Evolutionary conservation across 768 basidiomycete genomes (phyloP).

Genomic region (Xerocomellus amylosporus): DNA sequence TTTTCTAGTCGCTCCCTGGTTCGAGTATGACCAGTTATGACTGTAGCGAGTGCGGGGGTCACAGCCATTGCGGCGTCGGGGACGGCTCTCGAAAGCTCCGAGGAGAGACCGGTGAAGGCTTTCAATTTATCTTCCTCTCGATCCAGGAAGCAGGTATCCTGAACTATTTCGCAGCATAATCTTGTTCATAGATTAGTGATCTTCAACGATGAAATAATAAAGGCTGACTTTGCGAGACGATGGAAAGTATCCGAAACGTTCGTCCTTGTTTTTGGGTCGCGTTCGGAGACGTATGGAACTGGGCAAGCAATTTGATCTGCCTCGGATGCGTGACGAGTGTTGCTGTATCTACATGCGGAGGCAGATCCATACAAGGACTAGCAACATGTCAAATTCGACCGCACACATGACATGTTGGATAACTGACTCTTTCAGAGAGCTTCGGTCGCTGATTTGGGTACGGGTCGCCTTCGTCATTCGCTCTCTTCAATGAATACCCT

Average conservation of each 20-base stretch:
- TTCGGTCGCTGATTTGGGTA: constrained; percentile 30
- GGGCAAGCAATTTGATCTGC: constrained; percentile 3
- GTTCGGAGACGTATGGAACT: not conserved
- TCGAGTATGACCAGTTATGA: constrained; percentile 42
- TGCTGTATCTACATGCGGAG: constrained; percentile 5
- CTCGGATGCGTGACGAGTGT: constrained; percentile 1
- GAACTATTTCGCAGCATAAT: constrained; percentile 44
- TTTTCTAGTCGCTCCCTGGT: constrained; percentile 42
- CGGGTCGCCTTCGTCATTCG: constrained; percentile 21
- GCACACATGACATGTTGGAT: not conserved
- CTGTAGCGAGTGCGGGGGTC: constrained; percentile 45
- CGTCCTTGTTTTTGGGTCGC: constrained; percentile 2
- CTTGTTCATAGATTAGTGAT: constrained; percentile 29
- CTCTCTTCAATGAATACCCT: constrained; percentile 24
- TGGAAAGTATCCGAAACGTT: constrained; percentile 35
- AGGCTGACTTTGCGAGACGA: constrained; percentile 36
- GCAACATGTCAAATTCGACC: constrained; percentile 10
- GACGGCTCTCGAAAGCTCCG: constrained; percentile 45
- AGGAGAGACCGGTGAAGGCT: constrained; percentile 49
- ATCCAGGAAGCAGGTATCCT: constrained; percentile 41
- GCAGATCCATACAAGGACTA: constrained; percentile 15
- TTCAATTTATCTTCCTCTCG: constrained; percentile 47
- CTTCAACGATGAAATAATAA: constrained; percentile 5
- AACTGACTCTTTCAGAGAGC: constrained; percentile 28
- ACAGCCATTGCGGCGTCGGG: constrained; percentile 41